A percentile compares a stretch with the other conserved stretches of the same genome.
phyloP scores from a whole-genome alignment of 2,329 filamentous ascomycete genomes.

The Proliferodiscus dingleyae region DNA sequence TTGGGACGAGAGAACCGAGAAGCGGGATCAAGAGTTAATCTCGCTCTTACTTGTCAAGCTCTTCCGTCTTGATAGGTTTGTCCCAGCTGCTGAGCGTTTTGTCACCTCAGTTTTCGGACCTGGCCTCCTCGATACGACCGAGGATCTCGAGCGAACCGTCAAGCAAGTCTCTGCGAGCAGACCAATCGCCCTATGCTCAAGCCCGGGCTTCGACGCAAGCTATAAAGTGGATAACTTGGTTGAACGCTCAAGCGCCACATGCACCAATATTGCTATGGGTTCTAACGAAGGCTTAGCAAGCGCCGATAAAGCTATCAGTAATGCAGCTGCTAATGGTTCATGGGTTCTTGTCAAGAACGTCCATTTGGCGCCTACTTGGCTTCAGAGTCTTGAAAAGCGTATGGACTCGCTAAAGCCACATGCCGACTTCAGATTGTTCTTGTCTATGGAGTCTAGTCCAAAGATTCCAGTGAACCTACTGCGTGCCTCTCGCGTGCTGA shows the following conservation, averaged over 20 bases:
- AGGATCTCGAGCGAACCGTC: constrained; percentile 82
- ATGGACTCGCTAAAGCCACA: constrained; percentile 94
- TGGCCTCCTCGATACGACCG: constrained; percentile 74
- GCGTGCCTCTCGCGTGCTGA: constrained; percentile 86
- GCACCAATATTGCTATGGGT: constrained; percentile 98
- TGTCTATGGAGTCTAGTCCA: constrained; percentile 95
- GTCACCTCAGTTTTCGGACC: constrained; percentile 79
- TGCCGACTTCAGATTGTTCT: constrained; percentile 85
- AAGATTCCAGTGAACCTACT: constrained; percentile 97
- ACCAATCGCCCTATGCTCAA: constrained; percentile 89
- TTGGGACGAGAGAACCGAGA: constrained; percentile 61
- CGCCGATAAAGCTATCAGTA: constrained; percentile 91
- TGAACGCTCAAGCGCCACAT: constrained; percentile 73
- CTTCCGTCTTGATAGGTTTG: constrained; percentile 91
- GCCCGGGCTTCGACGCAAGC: constrained; percentile 93
- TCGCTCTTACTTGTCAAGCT: constrained; percentile 90
- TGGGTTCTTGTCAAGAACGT: constrained; percentile 99
- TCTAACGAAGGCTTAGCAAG: constrained; percentile 90
- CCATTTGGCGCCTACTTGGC: constrained; percentile 90
- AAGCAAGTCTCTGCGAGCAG: constrained; percentile 77
- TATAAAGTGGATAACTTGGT: constrained; percentile 98
- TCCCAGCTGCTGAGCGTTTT: constrained; percentile 89
- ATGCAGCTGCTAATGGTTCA: constrained; percentile 82
- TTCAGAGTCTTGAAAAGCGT: constrained; percentile 94
- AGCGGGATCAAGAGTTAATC: constrained; percentile 70